phyloP scores from a whole-genome alignment of 2,329 filamentous ascomycete species.

The Fusarium proliferatum region DNA sequence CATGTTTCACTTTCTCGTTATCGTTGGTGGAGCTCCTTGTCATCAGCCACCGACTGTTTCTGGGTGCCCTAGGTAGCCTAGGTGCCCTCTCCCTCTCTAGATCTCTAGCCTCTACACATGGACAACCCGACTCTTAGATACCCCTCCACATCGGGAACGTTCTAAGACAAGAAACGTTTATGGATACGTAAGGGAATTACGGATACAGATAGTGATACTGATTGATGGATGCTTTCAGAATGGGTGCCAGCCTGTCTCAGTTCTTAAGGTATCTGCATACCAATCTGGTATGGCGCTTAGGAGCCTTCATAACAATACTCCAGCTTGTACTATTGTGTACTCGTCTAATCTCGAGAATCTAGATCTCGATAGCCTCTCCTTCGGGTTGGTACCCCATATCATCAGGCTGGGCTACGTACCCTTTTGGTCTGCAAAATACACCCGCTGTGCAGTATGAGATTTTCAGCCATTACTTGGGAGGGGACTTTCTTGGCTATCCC shows the following conservation, averaged over 20 bases:
- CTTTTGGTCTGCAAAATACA: neutral
- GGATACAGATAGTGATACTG: neutral
- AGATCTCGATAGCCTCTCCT: constrained; percentile 27
- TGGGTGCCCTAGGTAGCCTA: constrained; percentile 3
- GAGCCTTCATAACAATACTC: neutral
- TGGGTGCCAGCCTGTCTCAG: neutral
- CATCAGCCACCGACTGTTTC: constrained; percentile 21
- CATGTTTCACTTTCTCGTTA: neutral
- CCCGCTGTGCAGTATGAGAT: neutral
- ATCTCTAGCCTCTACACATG: neutral
- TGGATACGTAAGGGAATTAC: neutral
- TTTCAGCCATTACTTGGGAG: neutral
- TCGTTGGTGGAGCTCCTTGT: neutral
- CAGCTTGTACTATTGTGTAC: neutral
- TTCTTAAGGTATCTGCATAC: neutral
- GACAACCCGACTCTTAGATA: neutral
- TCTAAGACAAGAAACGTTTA: neutral
- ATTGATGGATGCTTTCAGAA: neutral
- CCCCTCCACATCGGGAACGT: neutral
- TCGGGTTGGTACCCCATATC: constrained; percentile 5
- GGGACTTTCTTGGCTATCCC: neutral
- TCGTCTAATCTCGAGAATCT: constrained; percentile 34
- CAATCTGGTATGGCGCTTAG: neutral
- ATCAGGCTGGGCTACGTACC: neutral
- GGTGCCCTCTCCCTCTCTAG: neutral